Percentiles rank a stretch among this genome's conserved stretches.
phyloP scores from a whole-genome alignment of 306 rosid genomes.

The Citrullus mucosospermus region DNA sequence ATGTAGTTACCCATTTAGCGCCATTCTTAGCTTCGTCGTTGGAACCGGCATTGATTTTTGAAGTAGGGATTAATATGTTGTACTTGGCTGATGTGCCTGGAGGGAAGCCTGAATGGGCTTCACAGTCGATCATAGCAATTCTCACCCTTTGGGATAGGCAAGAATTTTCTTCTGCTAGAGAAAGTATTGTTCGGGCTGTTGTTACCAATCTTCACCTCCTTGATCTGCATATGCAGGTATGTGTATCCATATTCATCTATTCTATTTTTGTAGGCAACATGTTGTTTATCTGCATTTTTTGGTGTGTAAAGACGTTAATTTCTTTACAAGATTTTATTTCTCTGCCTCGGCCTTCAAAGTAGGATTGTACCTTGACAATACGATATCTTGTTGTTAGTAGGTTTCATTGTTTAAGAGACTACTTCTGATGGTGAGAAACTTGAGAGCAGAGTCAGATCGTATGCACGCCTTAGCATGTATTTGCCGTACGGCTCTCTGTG shows the following conservation, averaged over 20 bases:
- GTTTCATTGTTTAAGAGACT: slow-evolving; percentile 90
- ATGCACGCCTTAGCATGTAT: slow-evolving; percentile 96
- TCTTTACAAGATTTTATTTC: neutral
- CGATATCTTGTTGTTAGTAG: slow-evolving; percentile 25
- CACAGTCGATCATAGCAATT: slow-evolving; percentile 80
- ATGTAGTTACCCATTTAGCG: slow-evolving; percentile 79
- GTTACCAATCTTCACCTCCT: slow-evolving; percentile 92
- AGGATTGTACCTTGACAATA: neutral
- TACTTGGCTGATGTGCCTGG: slow-evolving; percentile 98
- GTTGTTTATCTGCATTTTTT: neutral
- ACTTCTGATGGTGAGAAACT: slow-evolving; percentile 89
- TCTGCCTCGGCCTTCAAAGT: neutral
- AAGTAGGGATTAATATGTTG: slow-evolving; percentile 89
- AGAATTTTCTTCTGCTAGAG: slow-evolving; percentile 90
- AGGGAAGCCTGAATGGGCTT: slow-evolving; percentile 98
- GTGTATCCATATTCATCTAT: neutral
- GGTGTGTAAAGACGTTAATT: neutral
- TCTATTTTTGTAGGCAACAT: neutral
- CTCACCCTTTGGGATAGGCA: slow-evolving; percentile 95
- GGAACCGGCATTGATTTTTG: slow-evolving; percentile 91
- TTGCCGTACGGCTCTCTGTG: slow-evolving; percentile 98
- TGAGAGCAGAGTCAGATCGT: slow-evolving; percentile 98
- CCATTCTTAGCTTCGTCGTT: slow-evolving; percentile 83
- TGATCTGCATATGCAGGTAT: slow-evolving; percentile 97
- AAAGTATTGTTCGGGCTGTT: slow-evolving; percentile 92